These are phyloP conservation scores for Phytomonas francai DNA, from an alignment of 208 protist genomes.

Conservation along the genomic window DNA sequence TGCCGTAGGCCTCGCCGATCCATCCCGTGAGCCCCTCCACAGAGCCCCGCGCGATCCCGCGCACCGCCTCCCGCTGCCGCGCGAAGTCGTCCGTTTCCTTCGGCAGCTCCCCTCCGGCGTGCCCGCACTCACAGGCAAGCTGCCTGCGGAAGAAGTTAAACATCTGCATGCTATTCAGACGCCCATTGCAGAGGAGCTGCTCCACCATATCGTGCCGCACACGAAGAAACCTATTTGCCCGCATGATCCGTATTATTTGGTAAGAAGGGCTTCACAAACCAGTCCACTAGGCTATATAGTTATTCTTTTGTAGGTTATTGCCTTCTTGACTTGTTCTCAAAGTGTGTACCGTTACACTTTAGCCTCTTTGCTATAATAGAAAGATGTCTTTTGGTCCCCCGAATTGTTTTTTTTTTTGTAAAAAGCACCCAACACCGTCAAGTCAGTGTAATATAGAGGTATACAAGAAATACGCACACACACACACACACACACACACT, in stretches of 20 bases:
- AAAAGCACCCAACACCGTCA: not conserved
- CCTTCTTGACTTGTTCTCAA: constrained; percentile 4
- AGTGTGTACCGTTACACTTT: not conserved
- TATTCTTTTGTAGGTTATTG: constrained; percentile 5
- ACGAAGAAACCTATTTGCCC: constrained; percentile 11
- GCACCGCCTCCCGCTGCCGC: constrained; percentile 15
- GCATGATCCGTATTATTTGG: constrained; percentile 19
- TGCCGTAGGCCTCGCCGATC: constrained; percentile 21
- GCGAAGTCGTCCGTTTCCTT: constrained; percentile 17
- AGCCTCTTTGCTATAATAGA: not conserved
- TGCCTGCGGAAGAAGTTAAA: constrained; percentile 55
- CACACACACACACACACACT: not conserved
- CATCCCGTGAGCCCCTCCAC: constrained; percentile 28
- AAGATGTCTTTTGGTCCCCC: no score
- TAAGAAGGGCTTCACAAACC: not conserved
- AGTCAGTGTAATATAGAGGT: not conserved
- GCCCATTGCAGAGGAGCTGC: constrained; percentile 46
- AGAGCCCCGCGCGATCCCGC: constrained; percentile 8
- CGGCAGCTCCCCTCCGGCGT: constrained; percentile 2
- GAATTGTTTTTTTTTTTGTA: no score
- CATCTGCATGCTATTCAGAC: constrained; percentile 58
- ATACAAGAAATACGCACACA: not conserved
- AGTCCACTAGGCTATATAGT: constrained; percentile 10
- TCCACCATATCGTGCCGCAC: constrained; percentile 56
- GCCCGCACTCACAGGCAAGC: constrained; percentile 16